Evolutionary conservation across 176 grass and related monocot species (phyloP).

Genomic region (Canna indica): DNA sequence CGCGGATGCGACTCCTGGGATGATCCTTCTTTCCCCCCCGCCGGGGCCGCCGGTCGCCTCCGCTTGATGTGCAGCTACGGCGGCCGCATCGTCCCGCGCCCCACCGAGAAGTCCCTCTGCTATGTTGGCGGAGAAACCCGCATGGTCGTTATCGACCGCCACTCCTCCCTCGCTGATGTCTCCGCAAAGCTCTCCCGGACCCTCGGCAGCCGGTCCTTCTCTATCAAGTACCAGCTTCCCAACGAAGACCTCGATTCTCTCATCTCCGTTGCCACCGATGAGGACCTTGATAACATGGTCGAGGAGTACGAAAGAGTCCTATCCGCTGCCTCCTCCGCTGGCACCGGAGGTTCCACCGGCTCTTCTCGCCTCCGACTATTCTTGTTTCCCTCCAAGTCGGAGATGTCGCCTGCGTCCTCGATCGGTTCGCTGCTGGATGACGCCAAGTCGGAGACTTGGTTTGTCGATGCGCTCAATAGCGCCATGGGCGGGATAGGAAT

Average conservation of each 20-base stretch:
- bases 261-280: slow-evolving; percentile 86
- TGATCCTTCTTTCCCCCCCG: slow-evolving; percentile 41
- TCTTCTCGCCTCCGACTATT: slow-evolving; percentile 84
- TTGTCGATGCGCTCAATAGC: slow-evolving; percentile 86
- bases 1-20: slow-evolving; percentile 88
- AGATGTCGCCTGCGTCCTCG: slow-evolving; percentile 49
- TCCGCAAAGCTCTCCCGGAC: slow-evolving; percentile 67
- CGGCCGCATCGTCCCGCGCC: slow-evolving; percentile 82
- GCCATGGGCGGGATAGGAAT: slow-evolving; percentile 50
- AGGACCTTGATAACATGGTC: slow-evolving; percentile 88
- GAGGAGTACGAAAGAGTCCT: slow-evolving; percentile 91
- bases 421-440: slow-evolving; percentile 79
- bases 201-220: slow-evolving; percentile 48
- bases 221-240: slow-evolving; percentile 98
- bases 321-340: slow-evolving; percentile 17
- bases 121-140: slow-evolving; percentile 80
- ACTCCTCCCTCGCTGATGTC: slow-evolving; percentile 59
- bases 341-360: slow-evolving; percentile 33
- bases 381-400: slow-evolving; percentile 75
- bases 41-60: slow-evolving; percentile 18
- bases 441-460: slow-evolving; percentile 87
- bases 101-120: slow-evolving; percentile 75
- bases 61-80: slow-evolving; percentile 98
- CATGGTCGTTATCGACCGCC: slow-evolving; percentile 76
- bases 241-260: slow-evolving; percentile 94